phyloP scores from a whole-genome alignment of 345 rosid genomes.

The Aethionema arabicum region DNA sequence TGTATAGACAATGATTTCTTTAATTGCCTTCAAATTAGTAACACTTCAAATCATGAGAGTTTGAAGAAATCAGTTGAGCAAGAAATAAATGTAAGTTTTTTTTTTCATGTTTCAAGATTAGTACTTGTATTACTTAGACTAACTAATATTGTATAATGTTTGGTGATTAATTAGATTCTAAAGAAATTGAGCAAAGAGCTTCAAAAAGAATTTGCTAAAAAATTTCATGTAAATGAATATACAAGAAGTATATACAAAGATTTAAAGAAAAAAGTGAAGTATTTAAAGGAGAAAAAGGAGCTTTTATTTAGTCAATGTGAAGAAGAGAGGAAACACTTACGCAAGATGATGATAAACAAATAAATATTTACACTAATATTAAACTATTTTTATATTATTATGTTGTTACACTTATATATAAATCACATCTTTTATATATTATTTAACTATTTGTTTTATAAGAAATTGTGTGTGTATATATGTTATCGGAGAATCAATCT shows the following conservation, averaged over 20 bases:
- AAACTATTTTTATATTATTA: no score
- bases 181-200: slow-evolving; percentile 22
- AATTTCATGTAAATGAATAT: slow-evolving; percentile 4
- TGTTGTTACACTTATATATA: no score
- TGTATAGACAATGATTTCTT: slow-evolving; percentile 21
- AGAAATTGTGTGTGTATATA: no score
- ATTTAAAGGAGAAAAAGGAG: slow-evolving; percentile 21
- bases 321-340: slow-evolving; percentile 6
- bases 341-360: neutral
- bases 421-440: no score
- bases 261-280: slow-evolving; percentile 11
- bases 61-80: slow-evolving; percentile 26
- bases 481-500: no score
- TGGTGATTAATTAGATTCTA: slow-evolving; percentile 25
- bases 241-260: neutral
- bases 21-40: slow-evolving; percentile 6
- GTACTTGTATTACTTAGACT: slow-evolving; percentile 7
- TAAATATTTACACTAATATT: no score
- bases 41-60: neutral
- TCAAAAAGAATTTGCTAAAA: slow-evolving; percentile 18
- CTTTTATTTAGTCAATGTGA: slow-evolving; percentile 1
- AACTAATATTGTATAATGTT: neutral
- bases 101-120: neutral
- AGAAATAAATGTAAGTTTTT: slow-evolving; percentile 21
- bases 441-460: no score